phyloP scores from a whole-genome alignment of 805 yeast genomes.

The Candida namnaoensis region DNA sequence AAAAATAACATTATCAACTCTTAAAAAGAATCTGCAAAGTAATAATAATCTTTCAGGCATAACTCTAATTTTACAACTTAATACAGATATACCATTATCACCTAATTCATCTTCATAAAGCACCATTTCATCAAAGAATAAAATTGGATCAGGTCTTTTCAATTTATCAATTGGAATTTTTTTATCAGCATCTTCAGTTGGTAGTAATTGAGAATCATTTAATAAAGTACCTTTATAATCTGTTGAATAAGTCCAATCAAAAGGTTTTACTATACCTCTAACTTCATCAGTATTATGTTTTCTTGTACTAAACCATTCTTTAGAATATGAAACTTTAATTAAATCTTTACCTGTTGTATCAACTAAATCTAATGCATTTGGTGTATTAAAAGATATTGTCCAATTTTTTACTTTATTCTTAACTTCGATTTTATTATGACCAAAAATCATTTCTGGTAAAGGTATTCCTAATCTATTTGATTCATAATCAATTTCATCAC shows the following conservation, averaged over 20 bases:
- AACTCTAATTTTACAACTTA: slow-evolving; percentile 75
- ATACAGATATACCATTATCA: slow-evolving; percentile 84
- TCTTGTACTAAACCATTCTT: slow-evolving; percentile 58
- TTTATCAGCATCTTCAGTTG: slow-evolving; percentile 19
- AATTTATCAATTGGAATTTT: slow-evolving; percentile 66
- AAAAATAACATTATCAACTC: slow-evolving; percentile 86
- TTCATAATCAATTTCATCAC: slow-evolving; percentile 65
- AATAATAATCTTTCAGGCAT: slow-evolving; percentile 76
- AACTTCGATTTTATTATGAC: slow-evolving; percentile 61
- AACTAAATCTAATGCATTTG: slow-evolving; percentile 64
- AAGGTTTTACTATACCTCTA: slow-evolving; percentile 65
- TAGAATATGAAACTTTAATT: slow-evolving; percentile 75
- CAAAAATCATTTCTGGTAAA: slow-evolving; percentile 96
- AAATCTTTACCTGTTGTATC: slow-evolving; percentile 40
- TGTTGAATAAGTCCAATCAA: slow-evolving; percentile 95
- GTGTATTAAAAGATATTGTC: slow-evolving; percentile 59
- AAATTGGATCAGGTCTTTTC: slow-evolving; percentile 70
- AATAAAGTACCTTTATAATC: slow-evolving; percentile 56
- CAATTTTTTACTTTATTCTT: slow-evolving; percentile 30
- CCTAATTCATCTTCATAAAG: slow-evolving; percentile 93
- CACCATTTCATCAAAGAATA: slow-evolving; percentile 83
- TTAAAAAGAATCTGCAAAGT: slow-evolving; percentile 67
- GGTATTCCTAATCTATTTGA: slow-evolving; percentile 60
- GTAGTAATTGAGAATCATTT: slow-evolving; percentile 5
- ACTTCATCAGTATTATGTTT: slow-evolving; percentile 30